Evolutionary conservation across 1,284 basidiomycete species (phyloP), one percentile per base, ranked within the genome.

Genomic region (Cerioporus squamosus): DNA sequence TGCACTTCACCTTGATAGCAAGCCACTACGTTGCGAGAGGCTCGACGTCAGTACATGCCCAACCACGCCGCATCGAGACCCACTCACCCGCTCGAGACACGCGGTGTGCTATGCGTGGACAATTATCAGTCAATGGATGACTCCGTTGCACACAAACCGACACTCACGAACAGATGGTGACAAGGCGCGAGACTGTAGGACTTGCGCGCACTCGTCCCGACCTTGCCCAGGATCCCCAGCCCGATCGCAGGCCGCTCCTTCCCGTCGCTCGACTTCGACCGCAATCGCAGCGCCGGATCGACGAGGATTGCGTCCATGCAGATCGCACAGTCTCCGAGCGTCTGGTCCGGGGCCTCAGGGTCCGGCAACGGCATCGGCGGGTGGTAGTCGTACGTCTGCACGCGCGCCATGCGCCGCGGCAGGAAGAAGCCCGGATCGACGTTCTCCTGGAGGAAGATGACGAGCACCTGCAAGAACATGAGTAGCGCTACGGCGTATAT

Each of bases 131-230:
- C 18, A 33, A 33, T 20, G 15, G 18, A 3, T 12, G n/a, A n/a
- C n/a, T 10, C 29, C 14, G 18, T 29, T 17, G 24, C 15, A 29
- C 14, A 47, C n/a, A 33, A 47, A 50, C 17, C 22, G 51, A 45
- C 1, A 84, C 90, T 77, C 66, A 91, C 90, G 75, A 96, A 95
- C 62, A 95, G 72, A 79, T 96, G 94, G 69, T 91, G 87, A 74
- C 94, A 96, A 3, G 94, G 94, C 5, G 94, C 93, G 56, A 95
- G 76, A 69, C 93, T 93, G 67, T 95, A 95, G 56, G 76, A 83
- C 70, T 88, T 86, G 64, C 86, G 69, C 59, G 74, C 75, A 51
- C 72, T 74, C 45, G 81, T 75, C 40, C 79, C 77, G 63, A 83
- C 77, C 44, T 73, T 80, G 68, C 71, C 77, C 31, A 80, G 62